Conservation (phyloP, 495 filamentous ascomycete species). For the Penicillium angulare region DNA sequence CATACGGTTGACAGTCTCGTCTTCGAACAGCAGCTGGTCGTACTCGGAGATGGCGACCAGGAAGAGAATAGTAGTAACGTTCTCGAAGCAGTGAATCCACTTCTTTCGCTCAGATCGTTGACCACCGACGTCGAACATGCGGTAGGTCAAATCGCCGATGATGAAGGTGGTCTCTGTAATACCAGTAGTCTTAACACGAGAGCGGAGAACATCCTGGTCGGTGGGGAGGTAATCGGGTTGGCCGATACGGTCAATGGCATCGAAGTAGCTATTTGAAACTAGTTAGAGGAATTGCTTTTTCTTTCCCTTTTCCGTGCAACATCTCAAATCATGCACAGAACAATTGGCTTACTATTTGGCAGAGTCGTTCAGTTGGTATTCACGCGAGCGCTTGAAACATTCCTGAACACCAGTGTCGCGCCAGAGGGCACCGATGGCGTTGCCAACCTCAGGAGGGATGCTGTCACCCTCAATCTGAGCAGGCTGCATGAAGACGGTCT, state of each 20-base stretch:
- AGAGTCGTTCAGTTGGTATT: slow-evolving; percentile 98
- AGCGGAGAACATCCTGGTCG: slow-evolving; percentile 95
- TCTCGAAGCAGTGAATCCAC: slow-evolving; percentile 99
- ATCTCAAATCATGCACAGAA: neutral
- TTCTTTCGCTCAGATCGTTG: slow-evolving; percentile 99
- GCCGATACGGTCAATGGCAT: slow-evolving; percentile 89
- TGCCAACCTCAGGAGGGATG: slow-evolving; percentile 90
- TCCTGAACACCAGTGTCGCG: slow-evolving; percentile 92
- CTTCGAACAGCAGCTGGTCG: slow-evolving; percentile 96
- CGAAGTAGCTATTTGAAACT: slow-evolving; percentile 74
- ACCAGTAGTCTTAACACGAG: slow-evolving; percentile 98
- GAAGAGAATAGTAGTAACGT: slow-evolving; percentile 98
- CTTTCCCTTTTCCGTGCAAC: neutral
- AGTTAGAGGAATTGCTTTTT: neutral
- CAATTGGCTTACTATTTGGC: slow-evolving; percentile 84
- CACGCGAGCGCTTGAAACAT: slow-evolving; percentile 90
- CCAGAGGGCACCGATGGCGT: slow-evolving; percentile 91
- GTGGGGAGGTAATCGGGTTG: slow-evolving; percentile 92
- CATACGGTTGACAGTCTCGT: slow-evolving; percentile 89
- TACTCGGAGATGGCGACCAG: slow-evolving; percentile 98
- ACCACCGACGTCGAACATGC: slow-evolving; percentile 99
- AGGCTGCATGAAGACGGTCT: slow-evolving; percentile 95
- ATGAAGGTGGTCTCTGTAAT: slow-evolving; percentile 99
- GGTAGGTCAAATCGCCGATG: slow-evolving; percentile 94
- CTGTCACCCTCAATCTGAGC: slow-evolving; percentile 94